phyloP scores from a whole-genome alignment of 768 basidiomycete genomes.

The Auricularia heimuer region DNA sequence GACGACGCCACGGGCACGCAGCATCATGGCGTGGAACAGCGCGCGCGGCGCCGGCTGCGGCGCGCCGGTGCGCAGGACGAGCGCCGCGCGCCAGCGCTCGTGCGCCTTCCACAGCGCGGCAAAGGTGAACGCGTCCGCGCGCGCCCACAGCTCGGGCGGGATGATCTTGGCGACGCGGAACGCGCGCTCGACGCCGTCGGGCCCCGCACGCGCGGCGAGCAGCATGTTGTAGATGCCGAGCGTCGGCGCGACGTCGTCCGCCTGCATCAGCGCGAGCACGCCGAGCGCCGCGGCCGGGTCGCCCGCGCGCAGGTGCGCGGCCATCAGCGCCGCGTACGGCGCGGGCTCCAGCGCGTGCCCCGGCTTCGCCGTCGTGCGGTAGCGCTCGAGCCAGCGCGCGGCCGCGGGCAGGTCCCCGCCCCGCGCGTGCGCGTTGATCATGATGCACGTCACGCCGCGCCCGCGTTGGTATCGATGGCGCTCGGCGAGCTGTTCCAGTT shows the following conservation, averaged over 20 bases:
- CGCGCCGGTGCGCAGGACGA: not conserved
- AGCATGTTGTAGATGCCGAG: not conserved
- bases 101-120: not conserved
- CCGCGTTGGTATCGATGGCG: not conserved
- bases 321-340: not conserved
- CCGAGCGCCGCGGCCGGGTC: not conserved
- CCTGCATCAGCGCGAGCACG: not conserved
- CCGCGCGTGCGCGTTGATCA: not conserved
- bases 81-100: not conserved
- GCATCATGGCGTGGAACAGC: not conserved
- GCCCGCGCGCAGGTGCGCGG: not conserved
- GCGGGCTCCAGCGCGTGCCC: not conserved
- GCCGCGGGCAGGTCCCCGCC: not conserved
- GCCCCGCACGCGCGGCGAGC: not conserved
- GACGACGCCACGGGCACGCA: not conserved
- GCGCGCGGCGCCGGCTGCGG: not conserved
- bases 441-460: not conserved
- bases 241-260: not conserved
- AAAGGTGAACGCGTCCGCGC: not conserved
- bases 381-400: not conserved
- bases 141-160: not conserved
- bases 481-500: not conserved
- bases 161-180: not conserved
- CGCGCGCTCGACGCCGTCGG: not conserved
- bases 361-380: not conserved